phyloP scores from a whole-genome alignment of 805 yeast species.

The Sugiyamaella mastotermitis region DNA sequence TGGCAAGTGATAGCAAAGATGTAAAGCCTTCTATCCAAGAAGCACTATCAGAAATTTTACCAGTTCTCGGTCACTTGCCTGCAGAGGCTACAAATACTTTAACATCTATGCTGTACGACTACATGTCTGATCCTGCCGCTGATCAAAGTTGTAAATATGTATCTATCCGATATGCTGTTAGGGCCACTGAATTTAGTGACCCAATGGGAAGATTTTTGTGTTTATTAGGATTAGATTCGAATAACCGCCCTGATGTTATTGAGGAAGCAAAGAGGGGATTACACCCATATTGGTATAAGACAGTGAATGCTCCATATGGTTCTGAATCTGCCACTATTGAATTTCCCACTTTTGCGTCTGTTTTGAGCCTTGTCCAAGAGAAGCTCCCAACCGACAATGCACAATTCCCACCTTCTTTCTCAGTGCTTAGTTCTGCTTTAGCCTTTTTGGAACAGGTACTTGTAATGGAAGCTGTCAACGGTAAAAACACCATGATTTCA shows the following conservation, averaged over 20 bases:
- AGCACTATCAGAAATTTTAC: slow-evolving; percentile 53
- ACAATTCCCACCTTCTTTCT: slow-evolving; percentile 8
- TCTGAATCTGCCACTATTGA: slow-evolving; percentile 29
- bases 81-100: slow-evolving; percentile 36
- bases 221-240: slow-evolving; percentile 52
- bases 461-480: slow-evolving; percentile 58
- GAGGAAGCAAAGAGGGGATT: slow-evolving; percentile 79
- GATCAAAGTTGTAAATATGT: slow-evolving; percentile 53
- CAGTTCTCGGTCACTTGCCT: slow-evolving; percentile 35
- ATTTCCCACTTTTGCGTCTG: slow-evolving; percentile 51
- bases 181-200: slow-evolving; percentile 61
- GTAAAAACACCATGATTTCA: slow-evolving; percentile 48
- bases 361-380: slow-evolving; percentile 25
- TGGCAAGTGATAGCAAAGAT: slow-evolving; percentile 58
- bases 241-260: slow-evolving; percentile 61
- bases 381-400: background rate
- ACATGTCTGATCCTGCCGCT: slow-evolving; percentile 35
- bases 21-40: slow-evolving; percentile 66
- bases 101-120: slow-evolving; percentile 33
- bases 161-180: slow-evolving; percentile 58
- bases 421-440: slow-evolving; percentile 34
- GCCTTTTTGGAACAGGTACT: slow-evolving; percentile 52
- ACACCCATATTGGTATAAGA: slow-evolving; percentile 74
- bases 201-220: slow-evolving; percentile 62
- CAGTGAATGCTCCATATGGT: slow-evolving; percentile 38